Conservation (phyloP, 495 filamentous ascomycete species). For the Xylaria castorea region DNA sequence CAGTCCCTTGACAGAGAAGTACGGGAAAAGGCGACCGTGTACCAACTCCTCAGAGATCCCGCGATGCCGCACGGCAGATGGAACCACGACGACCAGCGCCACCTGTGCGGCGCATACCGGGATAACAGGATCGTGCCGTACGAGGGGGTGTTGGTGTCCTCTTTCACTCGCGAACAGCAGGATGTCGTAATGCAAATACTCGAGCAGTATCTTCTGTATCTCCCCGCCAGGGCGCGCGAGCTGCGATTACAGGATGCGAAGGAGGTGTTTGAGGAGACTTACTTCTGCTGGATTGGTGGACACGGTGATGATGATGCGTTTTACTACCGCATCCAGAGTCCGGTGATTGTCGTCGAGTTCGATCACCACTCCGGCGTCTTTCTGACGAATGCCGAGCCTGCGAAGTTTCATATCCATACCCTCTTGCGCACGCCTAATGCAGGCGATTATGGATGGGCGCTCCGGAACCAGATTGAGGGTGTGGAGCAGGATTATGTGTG, state of each 20-base stretch:
- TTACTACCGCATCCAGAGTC: slow-evolving; percentile 78
- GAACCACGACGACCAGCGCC: slow-evolving; percentile 77
- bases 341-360: slow-evolving; percentile 75
- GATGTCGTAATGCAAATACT: slow-evolving; percentile 61
- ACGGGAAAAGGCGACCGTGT: slow-evolving; percentile 62
- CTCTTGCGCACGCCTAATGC: slow-evolving; percentile 72
- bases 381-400: slow-evolving; percentile 71
- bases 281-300: slow-evolving; percentile 78
- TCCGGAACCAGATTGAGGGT: slow-evolving; percentile 41
- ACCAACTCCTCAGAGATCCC: slow-evolving; percentile 60
- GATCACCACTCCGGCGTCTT: slow-evolving; percentile 84
- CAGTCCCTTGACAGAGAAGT: slow-evolving; percentile 59
- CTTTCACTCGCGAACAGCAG: slow-evolving; percentile 56
- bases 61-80: slow-evolving; percentile 71
- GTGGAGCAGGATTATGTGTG: slow-evolving; percentile 51
- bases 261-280: slow-evolving; percentile 66
- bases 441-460: slow-evolving; percentile 72
- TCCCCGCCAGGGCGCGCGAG: slow-evolving; percentile 59
- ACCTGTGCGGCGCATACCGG: slow-evolving; percentile 74
- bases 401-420: slow-evolving; percentile 80
- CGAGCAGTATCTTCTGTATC: slow-evolving; percentile 67
- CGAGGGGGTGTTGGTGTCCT: slow-evolving; percentile 65
- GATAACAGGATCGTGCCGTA: slow-evolving; percentile 79
- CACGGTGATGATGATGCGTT: slow-evolving; percentile 70
- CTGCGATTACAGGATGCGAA: slow-evolving; percentile 59